Percentiles rank a stretch among this genome's conserved stretches.
Conservation (phyloP, 208 protist species). For the Trypanosoma conorhini region DNA sequence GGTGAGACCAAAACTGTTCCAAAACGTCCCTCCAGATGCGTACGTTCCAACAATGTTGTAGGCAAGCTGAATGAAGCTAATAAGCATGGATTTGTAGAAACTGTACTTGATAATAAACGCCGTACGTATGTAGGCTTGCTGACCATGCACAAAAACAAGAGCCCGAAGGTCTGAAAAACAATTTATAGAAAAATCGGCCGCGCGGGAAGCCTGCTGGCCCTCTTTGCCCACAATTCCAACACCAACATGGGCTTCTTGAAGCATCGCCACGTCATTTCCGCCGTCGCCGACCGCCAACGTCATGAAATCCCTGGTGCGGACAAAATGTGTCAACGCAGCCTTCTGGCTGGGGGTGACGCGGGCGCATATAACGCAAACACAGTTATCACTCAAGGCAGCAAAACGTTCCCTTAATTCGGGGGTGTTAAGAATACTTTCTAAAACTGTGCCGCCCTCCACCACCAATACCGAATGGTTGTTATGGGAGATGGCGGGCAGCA, state of each 20-base stretch:
- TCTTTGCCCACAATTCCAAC: slow-evolving; percentile 93
- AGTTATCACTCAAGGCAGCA: slow-evolving; percentile 47
- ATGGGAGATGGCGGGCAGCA: background rate
- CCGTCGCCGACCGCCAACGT: slow-evolving; percentile 96
- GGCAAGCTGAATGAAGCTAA: slow-evolving; percentile 92
- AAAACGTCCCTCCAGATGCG: slow-evolving; percentile 87
- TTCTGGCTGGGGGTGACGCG: slow-evolving; percentile 95
- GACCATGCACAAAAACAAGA: slow-evolving; percentile 95
- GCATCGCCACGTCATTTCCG: slow-evolving; percentile 96
- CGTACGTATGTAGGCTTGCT: slow-evolving; percentile 91
- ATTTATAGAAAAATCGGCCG: slow-evolving; percentile 94
- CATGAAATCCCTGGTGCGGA: slow-evolving; percentile 53
- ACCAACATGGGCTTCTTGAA: slow-evolving; percentile 94
- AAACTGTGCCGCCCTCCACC: slow-evolving; percentile 62
- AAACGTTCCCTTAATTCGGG: slow-evolving; percentile 46
- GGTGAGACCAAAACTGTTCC: slow-evolving; percentile 88
- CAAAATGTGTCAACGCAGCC: slow-evolving; percentile 82
- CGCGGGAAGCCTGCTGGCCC: slow-evolving; percentile 91
- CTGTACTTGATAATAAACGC: slow-evolving; percentile 96
- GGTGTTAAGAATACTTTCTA: slow-evolving; percentile 69
- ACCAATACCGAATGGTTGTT: slow-evolving; percentile 33
- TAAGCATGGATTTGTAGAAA: slow-evolving; percentile 98
- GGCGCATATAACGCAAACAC: slow-evolving; percentile 93
- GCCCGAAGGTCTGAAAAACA: slow-evolving; percentile 92
- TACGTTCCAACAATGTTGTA: slow-evolving; percentile 76